phyloP scores from a whole-genome alignment of 148 eudicot genomes.

The Fagopyrum tataricum region DNA sequence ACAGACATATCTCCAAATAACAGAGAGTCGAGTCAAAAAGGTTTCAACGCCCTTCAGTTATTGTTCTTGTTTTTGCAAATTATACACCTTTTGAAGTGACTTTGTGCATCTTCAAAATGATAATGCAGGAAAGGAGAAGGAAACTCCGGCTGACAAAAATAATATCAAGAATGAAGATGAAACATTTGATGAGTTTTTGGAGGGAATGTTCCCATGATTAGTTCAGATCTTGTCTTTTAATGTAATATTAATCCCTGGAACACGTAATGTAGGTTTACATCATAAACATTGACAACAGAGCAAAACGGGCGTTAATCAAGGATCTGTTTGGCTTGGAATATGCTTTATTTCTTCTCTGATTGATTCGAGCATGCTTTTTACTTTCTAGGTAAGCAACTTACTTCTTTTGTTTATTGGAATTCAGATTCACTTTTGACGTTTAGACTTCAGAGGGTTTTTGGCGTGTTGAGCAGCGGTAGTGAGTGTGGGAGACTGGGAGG shows the following conservation, averaged over 20 bases:
- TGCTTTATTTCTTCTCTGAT: too few species aligned
- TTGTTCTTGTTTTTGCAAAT: not conserved
- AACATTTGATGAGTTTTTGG: conserved; percentile 58
- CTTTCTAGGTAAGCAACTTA: too few species aligned
- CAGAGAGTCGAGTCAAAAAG: conserved; percentile 1
- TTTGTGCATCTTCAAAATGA: not conserved
- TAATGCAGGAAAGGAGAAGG: conserved; percentile 7
- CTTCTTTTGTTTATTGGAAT: too few species aligned
- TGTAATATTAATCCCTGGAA: not conserved
- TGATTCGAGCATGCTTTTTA: too few species aligned
- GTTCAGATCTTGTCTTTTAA: not conserved
- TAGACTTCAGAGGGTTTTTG: too few species aligned
- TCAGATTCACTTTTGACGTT: too few species aligned
- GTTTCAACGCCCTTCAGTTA: not conserved
- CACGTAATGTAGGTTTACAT: too few species aligned
- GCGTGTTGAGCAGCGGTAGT: too few species aligned
- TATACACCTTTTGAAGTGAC: not conserved
- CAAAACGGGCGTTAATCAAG: too few species aligned
- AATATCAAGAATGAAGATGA: conserved; percentile 32
- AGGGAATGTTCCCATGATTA: conserved; percentile 79
- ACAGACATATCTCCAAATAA: not conserved
- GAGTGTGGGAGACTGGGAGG: too few species aligned
- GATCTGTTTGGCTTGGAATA: too few species aligned
- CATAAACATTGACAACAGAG: too few species aligned
- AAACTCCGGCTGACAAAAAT: not conserved